A percentile compares a stretch with the other conserved stretches of the same genome.
phyloP scores from a whole-genome alignment of 495 filamentous ascomycete species.

The Lepidopterella palustris region DNA sequence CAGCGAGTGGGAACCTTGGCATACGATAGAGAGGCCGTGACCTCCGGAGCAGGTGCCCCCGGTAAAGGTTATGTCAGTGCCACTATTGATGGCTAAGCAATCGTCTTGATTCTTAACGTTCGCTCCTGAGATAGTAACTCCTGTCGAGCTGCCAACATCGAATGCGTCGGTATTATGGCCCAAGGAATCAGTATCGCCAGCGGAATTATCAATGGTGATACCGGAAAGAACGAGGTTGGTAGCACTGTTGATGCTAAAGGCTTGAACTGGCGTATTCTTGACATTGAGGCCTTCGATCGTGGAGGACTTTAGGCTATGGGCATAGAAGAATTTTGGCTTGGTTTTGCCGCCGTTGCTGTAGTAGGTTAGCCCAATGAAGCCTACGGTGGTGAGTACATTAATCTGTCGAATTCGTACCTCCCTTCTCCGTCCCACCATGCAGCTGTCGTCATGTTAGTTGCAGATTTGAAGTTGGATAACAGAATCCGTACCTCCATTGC shows the following conservation, averaged over 20 bases:
- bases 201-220: slow-evolving; percentile 57
- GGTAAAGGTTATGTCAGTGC: slow-evolving; percentile 33
- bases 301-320: slow-evolving; percentile 36
- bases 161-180: slow-evolving; percentile 65
- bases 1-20: not conserved
- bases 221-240: slow-evolving; percentile 44
- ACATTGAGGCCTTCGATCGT: slow-evolving; percentile 43
- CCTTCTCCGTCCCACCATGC: slow-evolving; percentile 50
- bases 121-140: slow-evolving; percentile 36
- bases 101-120: slow-evolving; percentile 30
- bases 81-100: slow-evolving; percentile 29
- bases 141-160: slow-evolving; percentile 48
- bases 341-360: slow-evolving; percentile 44
- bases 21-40: slow-evolving; percentile 45
- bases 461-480: not conserved
- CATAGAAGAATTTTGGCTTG: slow-evolving; percentile 52
- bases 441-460: not conserved
- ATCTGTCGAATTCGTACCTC: not conserved
- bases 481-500: slow-evolving; percentile 35
- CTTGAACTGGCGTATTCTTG: slow-evolving; percentile 58
- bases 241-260: slow-evolving; percentile 49
- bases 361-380: not conserved
- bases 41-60: slow-evolving; percentile 27
- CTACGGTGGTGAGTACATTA: not conserved
- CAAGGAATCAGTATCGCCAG: slow-evolving; percentile 41